Percentiles rank a stretch among this genome's conserved stretches.
These are phyloP conservation scores for Collybia sp. DNA, from an alignment of 768 basidiomycete genomes.

Conservation along the genomic window DNA sequence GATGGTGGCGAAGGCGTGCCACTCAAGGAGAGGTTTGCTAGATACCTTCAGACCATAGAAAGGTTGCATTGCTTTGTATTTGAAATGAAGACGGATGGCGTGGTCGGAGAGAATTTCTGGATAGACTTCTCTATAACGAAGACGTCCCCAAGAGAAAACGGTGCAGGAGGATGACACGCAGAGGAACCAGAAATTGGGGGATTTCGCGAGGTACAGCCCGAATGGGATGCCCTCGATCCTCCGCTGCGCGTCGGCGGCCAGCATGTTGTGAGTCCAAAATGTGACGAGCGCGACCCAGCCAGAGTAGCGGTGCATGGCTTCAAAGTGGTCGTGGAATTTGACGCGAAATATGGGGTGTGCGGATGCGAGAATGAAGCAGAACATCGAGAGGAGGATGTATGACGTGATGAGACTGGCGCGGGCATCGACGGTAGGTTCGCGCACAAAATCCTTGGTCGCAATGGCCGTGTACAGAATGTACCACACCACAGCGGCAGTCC, in stretches of 20 bases:
- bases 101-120: constrained; percentile 49
- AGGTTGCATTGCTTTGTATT: constrained; percentile 34
- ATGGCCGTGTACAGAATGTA: constrained; percentile 43
- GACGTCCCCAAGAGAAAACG: constrained; percentile 46
- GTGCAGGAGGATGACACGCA: constrained; percentile 32
- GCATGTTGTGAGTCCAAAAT: constrained; percentile 42
- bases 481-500: constrained; percentile 49
- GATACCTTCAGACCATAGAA: constrained; percentile 28
- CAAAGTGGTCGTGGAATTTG: constrained; percentile 48
- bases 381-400: constrained; percentile 41
- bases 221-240: constrained; percentile 27
- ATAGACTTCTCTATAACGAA: constrained; percentile 43
- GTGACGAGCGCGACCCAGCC: constrained; percentile 48
- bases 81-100: constrained; percentile 50
- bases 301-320: constrained; percentile 48
- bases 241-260: constrained; percentile 28
- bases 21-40: constrained; percentile 38
- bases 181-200: constrained; percentile 46
- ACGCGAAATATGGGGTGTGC: constrained; percentile 45
- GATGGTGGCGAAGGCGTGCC: constrained; percentile 33
- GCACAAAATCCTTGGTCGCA: constrained; percentile 30
- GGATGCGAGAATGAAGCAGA: constrained; percentile 40
- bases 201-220: constrained; percentile 36
- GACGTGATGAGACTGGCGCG: constrained; percentile 35
- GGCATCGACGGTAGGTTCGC: constrained; percentile 16